Evolutionary conservation across 176 grass and related monocot genomes (phyloP).

Genomic region (Oryza longistaminata): DNA sequence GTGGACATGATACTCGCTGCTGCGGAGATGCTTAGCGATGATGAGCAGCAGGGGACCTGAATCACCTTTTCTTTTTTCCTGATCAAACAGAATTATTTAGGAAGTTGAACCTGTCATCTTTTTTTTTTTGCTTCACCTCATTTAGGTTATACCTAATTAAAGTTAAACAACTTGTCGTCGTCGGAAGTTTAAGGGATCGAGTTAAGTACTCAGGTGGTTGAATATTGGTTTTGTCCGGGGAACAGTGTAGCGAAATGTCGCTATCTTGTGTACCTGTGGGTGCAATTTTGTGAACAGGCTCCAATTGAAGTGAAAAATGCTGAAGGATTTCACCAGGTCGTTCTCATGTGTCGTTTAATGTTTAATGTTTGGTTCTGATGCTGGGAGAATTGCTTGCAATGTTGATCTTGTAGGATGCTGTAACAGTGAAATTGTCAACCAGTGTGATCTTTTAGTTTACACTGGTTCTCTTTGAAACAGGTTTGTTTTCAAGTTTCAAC

Average conservation of each 20-base stretch:
- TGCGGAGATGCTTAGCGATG: conserved; percentile 51
- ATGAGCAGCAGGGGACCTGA: conserved; percentile 33
- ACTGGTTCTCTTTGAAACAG: neutral
- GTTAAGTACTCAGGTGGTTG: neutral
- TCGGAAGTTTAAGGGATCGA: neutral
- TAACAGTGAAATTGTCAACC: neutral
- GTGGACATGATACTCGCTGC: conserved; percentile 78
- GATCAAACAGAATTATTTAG: conserved; percentile 23
- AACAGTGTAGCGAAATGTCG: neutral
- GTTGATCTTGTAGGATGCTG: neutral
- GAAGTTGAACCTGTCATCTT: neutral
- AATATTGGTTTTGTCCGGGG: neutral
- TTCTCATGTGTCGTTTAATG: neutral
- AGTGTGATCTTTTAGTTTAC: neutral
- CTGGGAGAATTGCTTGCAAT: neutral
- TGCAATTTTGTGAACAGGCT: neutral
- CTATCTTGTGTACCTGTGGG: neutral
- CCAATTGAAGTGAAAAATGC: conserved; percentile 11
- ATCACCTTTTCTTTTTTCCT: neutral
- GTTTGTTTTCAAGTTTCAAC: neutral
- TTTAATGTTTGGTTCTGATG: neutral
- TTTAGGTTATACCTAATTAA: conserved; percentile 11
- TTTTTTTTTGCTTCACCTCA: neutral
- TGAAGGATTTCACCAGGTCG: neutral
- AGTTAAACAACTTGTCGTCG: neutral